A percentile compares a stretch with the other conserved stretches of the same genome.
phyloP scores from a whole-genome alignment of 495 filamentous ascomycete genomes.

The Immersiella caudata region DNA sequence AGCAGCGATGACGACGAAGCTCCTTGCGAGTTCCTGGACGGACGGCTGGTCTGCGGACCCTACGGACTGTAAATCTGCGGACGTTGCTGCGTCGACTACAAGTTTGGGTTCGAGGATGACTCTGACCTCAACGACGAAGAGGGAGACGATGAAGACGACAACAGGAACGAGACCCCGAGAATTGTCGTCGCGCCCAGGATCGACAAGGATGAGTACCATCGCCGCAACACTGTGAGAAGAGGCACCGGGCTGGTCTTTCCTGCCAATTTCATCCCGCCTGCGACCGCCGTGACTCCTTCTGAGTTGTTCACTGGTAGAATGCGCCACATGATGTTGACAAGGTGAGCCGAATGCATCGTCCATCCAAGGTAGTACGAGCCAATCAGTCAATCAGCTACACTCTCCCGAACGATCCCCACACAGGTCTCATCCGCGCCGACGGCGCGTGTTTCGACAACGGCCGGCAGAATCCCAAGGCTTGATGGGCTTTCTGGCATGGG shows the following conservation, averaged over 20 bases:
- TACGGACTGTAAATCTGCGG: slow-evolving; percentile 31
- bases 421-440: slow-evolving; percentile 34
- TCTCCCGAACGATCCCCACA: slow-evolving; percentile 25
- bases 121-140: neutral
- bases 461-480: slow-evolving; percentile 35
- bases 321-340: slow-evolving; percentile 14
- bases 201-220: too few species aligned
- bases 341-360: neutral
- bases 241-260: slow-evolving; percentile 37
- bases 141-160: slow-evolving; percentile 13
- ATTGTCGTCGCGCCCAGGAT: neutral
- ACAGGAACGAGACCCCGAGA: neutral
- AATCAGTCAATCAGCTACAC: slow-evolving; percentile 32
- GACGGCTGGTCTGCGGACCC: slow-evolving; percentile 30
- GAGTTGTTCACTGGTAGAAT: slow-evolving; percentile 29
- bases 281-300: slow-evolving; percentile 21
- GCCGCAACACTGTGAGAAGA: slow-evolving; percentile 19
- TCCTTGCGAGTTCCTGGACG: slow-evolving; percentile 33
- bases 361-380: neutral
- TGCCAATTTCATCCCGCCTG: slow-evolving; percentile 35
- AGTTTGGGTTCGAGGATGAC: slow-evolving; percentile 32
- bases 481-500: slow-evolving; percentile 42
- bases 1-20: slow-evolving; percentile 30
- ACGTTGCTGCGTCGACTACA: slow-evolving; percentile 33
- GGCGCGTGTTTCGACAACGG: slow-evolving; percentile 47